Evolutionary conservation across 305 asterid species (phyloP), one percentile per base, ranked within the genome.

Genomic region (Fraxinus velutina): DNA sequence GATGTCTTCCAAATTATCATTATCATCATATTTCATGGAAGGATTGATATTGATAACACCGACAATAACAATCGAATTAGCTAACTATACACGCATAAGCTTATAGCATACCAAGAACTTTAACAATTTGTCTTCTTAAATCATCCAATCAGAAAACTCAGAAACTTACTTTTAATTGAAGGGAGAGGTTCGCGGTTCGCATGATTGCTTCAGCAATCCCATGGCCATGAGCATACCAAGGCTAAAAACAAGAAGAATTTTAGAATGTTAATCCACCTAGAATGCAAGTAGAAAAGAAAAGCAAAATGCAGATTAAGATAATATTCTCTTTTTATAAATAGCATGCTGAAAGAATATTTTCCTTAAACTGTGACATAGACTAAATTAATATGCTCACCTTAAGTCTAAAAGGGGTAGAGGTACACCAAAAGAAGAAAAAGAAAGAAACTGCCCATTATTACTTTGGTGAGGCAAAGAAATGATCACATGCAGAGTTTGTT

Each of bases 121-220:
- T 13, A 10, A 62, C 27, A 33, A 7, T 29, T 50, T 44, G 7
- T 68, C 27, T 76, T 66, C n/a, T n/a, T 32, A 57, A 71, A 64
- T 24, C 19, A n/a, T 55, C 52, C 32, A 57, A 73, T 62, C 37
- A 76, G 73, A 86, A 39, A 80, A 78, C 60, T 42, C 72, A 72
- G 74, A 44, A 75, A 88, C 97, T 91, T 90, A 96, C 98, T 84
- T 90, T 96, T 32, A 96, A 88, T 30, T 97, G 98, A 84, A 92
- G 87, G n/a, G 98, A 92, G 83, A 94, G 90, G 83, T 94, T 92
- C 75, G 98, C 85, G n/a, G 98, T 96, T 74, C 97, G 94, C 91
- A 96, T 37, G 84, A 96, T 96, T 82, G 99, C 92, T 87, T 87
- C 98, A 79, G 98, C 98, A 84, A 96, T 96, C 71, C 98, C 98